Conservation (phyloP, 352 stramenopile genomes). For the Phytophthora melonis region DNA sequence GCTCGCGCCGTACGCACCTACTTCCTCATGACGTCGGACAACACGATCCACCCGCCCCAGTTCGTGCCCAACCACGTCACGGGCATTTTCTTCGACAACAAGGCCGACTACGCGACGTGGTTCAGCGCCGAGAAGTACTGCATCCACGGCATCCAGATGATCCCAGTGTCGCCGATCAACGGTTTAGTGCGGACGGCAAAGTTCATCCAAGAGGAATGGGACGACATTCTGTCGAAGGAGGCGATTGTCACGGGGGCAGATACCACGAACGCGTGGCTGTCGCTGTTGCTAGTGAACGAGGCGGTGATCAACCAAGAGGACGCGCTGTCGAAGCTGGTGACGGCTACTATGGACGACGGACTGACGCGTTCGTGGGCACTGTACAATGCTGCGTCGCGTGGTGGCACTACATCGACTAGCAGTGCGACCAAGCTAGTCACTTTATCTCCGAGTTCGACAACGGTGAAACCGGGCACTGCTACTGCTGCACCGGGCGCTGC, state of each 20-base stretch:
- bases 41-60: slow-evolving; percentile 69
- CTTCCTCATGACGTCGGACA: slow-evolving; percentile 78
- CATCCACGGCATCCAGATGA: slow-evolving; percentile 88
- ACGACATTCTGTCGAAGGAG: slow-evolving; percentile 79
- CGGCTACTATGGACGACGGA: slow-evolving; percentile 70
- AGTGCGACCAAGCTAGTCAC: slow-evolving; percentile 19
- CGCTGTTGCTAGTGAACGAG: slow-evolving; percentile 79
- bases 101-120: slow-evolving; percentile 80
- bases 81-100: slow-evolving; percentile 85
- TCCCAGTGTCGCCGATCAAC: slow-evolving; percentile 79
- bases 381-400: slow-evolving; percentile 31
- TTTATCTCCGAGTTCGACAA: slow-evolving; percentile 23
- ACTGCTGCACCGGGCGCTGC: neutral
- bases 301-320: slow-evolving; percentile 65
- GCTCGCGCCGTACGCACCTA: slow-evolving; percentile 73
- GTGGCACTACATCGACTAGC: slow-evolving; percentile 34
- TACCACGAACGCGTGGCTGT: slow-evolving; percentile 70
- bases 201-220: slow-evolving; percentile 83
- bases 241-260: slow-evolving; percentile 58
- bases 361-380: slow-evolving; percentile 71
- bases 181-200: slow-evolving; percentile 64
- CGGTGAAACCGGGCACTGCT: neutral
- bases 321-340: slow-evolving; percentile 53
- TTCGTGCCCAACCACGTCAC: slow-evolving; percentile 84
- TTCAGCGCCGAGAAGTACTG: slow-evolving; percentile 83